phyloP scores from a whole-genome alignment of 805 yeast species.

The Priceomyces carsonii region DNA sequence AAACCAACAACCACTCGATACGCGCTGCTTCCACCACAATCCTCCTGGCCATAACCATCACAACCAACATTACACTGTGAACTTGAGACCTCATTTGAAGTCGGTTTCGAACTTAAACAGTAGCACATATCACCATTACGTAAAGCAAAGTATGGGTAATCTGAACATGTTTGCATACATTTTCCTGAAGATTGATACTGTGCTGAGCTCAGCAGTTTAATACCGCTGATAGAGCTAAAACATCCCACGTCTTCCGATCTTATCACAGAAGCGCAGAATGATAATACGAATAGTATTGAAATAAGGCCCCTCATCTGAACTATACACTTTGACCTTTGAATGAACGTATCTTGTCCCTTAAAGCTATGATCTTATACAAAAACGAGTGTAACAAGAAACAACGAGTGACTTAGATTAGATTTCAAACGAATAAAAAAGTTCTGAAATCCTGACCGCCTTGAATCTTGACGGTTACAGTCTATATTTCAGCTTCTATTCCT shows the following conservation, averaged over 20 bases:
- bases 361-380: no score
- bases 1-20: constrained; percentile 31
- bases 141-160: constrained; percentile 39
- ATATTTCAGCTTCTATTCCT: no score
- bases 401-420: no score
- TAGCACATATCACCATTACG: constrained; percentile 37
- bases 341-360: no score
- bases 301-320: no score
- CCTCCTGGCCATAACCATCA: constrained; percentile 31
- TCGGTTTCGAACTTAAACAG: constrained; percentile 37
- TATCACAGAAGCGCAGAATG: no score
- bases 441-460: no score
- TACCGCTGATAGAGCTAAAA: constrained; percentile 2
- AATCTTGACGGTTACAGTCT: no score
- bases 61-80: constrained; percentile 31
- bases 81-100: constrained; percentile 11
- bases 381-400: no score
- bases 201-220: background rate
- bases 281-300: no score
- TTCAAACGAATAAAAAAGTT: no score
- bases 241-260: constrained; percentile 2
- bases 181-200: constrained; percentile 23
- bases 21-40: constrained; percentile 39
- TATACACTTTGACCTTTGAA: no score
- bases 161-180: constrained; percentile 31